These are phyloP conservation scores for Colletotrichum magnum DNA, from an alignment of 2,329 filamentous ascomycete genomes.

Conservation along the genomic window DNA sequence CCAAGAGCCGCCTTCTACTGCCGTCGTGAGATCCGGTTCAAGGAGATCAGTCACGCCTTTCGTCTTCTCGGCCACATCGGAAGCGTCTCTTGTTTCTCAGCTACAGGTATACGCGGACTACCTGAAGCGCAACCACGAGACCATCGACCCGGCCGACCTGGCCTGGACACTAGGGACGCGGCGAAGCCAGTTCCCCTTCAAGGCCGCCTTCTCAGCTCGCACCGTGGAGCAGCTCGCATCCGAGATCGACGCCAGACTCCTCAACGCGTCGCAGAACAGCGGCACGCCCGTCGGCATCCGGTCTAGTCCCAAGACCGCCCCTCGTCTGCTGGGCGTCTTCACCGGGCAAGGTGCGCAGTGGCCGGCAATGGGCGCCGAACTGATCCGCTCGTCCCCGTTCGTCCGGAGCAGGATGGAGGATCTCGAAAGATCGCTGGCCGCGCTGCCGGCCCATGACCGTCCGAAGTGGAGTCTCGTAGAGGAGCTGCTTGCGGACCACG, in stretches of 20 bases:
- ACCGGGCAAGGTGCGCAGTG: slow-evolving; percentile 53
- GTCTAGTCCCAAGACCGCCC: background rate
- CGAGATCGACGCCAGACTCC: background rate
- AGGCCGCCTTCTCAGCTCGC: too few relatives aligned
- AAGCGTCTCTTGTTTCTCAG: background rate
- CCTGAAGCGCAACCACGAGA: background rate
- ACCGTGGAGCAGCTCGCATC: too few relatives aligned
- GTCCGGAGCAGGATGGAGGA: slow-evolving; percentile 38
- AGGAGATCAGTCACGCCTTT: background rate
- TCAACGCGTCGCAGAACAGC: background rate
- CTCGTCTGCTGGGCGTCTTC: slow-evolving; percentile 46
- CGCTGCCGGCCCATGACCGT: slow-evolving; percentile 41
- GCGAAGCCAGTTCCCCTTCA: too few relatives aligned
- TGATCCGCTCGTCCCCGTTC: slow-evolving; percentile 39
- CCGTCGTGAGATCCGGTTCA: too few relatives aligned
- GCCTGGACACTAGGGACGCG: too few relatives aligned
- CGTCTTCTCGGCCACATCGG: slow-evolving; percentile 13
- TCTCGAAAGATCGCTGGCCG: slow-evolving; percentile 43
- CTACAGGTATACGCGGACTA: background rate
- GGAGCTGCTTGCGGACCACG: slow-evolving; percentile 39
- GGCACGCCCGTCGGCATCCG: background rate
- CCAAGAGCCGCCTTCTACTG: background rate
- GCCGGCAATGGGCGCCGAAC: slow-evolving; percentile 44
- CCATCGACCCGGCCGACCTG: too few relatives aligned
- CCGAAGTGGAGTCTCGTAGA: slow-evolving; percentile 47